Evolutionary conservation across 306 rosid species (phyloP).

Genomic region (Pachyrhizus erosus): DNA sequence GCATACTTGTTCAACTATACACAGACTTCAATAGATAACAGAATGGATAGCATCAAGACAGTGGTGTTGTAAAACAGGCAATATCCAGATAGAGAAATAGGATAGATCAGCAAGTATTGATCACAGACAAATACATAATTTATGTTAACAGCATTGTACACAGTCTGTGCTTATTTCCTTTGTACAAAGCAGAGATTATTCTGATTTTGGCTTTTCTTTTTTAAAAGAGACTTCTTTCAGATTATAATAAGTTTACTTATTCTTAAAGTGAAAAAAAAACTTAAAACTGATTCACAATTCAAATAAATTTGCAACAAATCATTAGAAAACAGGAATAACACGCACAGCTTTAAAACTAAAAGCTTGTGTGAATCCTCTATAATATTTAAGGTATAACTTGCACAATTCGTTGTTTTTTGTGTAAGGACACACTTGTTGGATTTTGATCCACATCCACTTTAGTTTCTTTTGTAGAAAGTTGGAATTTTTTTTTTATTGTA

Average conservation of each 20-base stretch:
- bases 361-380: background rate
- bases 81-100: conserved; percentile 19
- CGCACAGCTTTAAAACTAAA: conserved; percentile 13
- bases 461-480: background rate
- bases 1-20: background rate
- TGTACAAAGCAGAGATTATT: conserved; percentile 9
- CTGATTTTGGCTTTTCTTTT: background rate
- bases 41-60: conserved; percentile 16
- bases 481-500: background rate
- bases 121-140: conserved; percentile 11
- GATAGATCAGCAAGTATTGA: background rate
- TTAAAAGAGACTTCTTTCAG: background rate
- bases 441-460: conserved; percentile 25
- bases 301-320: conserved; percentile 6
- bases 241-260: background rate
- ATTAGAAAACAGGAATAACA: conserved; percentile 22
- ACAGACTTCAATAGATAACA: conserved; percentile 20
- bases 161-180: conserved; percentile 8
- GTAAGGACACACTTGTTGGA: conserved; percentile 13
- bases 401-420: conserved; percentile 24
- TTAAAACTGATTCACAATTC: background rate
- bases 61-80: background rate
- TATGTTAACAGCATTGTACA: background rate
- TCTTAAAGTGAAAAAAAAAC: background rate
- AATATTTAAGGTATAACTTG: conserved; percentile 5